phyloP scores from a whole-genome alignment of 768 basidiomycete genomes.

The Russula compacta region DNA sequence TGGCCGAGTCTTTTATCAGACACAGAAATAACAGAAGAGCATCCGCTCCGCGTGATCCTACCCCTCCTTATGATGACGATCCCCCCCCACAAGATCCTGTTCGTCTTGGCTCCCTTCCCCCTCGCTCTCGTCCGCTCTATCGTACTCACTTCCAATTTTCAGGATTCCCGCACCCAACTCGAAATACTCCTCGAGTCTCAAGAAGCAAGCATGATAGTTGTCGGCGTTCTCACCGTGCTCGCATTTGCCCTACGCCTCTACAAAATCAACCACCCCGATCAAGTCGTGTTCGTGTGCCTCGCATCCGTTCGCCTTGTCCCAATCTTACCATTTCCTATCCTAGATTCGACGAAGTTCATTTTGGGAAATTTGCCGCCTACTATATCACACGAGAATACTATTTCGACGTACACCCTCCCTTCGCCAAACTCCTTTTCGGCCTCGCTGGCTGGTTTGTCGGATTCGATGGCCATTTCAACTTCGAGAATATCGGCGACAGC shows the following conservation, averaged over 20 bases:
- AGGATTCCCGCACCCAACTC: constrained; percentile 50
- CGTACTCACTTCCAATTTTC: neutral
- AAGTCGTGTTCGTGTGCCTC: constrained; percentile 68
- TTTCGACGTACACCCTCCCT: constrained; percentile 98
- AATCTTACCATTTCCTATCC: constrained; percentile 3
- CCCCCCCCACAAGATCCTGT: constrained; percentile 8
- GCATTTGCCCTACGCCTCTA: constrained; percentile 85
- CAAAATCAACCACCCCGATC: constrained; percentile 90
- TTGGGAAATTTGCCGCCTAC: constrained; percentile 95
- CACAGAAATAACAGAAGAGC: constrained; percentile 5
- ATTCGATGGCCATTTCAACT: constrained; percentile 88
- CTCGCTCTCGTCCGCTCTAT: neutral
- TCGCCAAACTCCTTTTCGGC: constrained; percentile 91
- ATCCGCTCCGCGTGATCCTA: neutral
- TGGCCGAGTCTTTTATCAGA: constrained; percentile 7
- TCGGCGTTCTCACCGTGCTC: constrained; percentile 55
- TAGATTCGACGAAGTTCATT: constrained; percentile 97
- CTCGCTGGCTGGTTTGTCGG: constrained; percentile 95
- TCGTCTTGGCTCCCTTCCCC: neutral
- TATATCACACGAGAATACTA: constrained; percentile 93
- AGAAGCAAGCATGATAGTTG: constrained; percentile 53
- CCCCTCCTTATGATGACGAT: neutral
- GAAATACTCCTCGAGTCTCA: constrained; percentile 57
- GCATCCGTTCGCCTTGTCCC: neutral
- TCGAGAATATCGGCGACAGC: constrained; percentile 92